Evolutionary conservation across 495 filamentous ascomycete genomes (phyloP).

Genomic region (Stereocaulon alpinum): DNA sequence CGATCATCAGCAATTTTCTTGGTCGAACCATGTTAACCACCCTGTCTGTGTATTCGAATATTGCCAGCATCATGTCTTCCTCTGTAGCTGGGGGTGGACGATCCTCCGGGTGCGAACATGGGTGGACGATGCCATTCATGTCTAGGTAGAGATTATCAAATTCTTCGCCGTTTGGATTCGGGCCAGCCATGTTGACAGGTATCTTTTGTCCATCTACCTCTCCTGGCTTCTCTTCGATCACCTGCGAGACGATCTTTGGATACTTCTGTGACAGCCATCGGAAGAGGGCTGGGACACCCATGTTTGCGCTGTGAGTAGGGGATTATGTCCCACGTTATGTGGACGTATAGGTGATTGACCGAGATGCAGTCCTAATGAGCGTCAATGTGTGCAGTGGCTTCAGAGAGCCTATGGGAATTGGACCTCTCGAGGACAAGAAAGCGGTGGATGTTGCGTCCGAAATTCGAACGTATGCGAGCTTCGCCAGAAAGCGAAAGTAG

Average conservation of each 20-base stretch:
- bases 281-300: constrained; percentile 93
- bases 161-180: constrained; percentile 96
- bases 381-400: not conserved
- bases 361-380: no score
- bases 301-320: constrained; percentile 33
- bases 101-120: constrained; percentile 96
- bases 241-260: constrained; percentile 86
- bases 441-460: not conserved
- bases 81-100: constrained; percentile 82
- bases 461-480: not conserved
- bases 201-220: constrained; percentile 69
- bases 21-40: constrained; percentile 98
- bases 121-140: constrained; percentile 99
- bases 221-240: constrained; percentile 74
- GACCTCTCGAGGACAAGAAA: not conserved
- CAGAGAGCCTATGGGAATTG: not conserved
- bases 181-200: constrained; percentile 69
- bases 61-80: constrained; percentile 98
- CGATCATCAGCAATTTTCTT: constrained; percentile 91
- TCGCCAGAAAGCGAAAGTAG: not conserved
- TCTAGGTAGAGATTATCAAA: constrained; percentile 97
- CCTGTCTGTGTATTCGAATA: constrained; percentile 94
- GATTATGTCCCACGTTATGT: not conserved
- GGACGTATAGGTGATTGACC: not conserved
- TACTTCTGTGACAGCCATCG: constrained; percentile 92